Evolutionary conservation across 805 yeast genomes (phyloP), one percentile per base, ranked within the genome.

Genomic region (Lachancea lanzarotensis): DNA sequence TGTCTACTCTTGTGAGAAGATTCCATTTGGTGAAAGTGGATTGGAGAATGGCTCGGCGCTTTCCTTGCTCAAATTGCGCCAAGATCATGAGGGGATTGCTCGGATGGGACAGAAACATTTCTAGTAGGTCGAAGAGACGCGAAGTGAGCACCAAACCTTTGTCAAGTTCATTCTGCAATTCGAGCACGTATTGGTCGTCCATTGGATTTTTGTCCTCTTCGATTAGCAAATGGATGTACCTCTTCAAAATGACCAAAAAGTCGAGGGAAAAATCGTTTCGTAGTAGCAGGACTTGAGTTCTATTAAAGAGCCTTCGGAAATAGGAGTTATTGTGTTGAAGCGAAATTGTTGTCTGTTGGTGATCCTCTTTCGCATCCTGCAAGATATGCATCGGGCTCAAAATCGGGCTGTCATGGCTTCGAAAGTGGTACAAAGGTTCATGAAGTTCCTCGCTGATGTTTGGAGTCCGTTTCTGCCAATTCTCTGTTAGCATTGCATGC

Each of bases 181-280:
- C 34, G 15, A 52, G 42, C 9, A 62, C 34, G 33, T 53, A 52
- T 25, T 47, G 43, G 45, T 62, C 63, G 3, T 47, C 40, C 27
- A 55, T 31, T 0, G 62, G 62, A 44, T 56, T 46, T 3, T 47
- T n/a, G 12, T 52, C 52, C 18, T 47, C 50, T 20, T 52, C 52
- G 3, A 46, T 26, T 7, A 60, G 40, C 38, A 49, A 32, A 12
- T 26, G 11, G 19, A 56, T 35, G 36, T 61, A 62, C 10, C 42
- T 34, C 22, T 53, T 52, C 40, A 60, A 57, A 11, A 56, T 48
- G 40, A 50, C 53, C 30, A 60, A 47, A 46, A 62, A 62, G 22
- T 52, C 56, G 37, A 54, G 47, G 1, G 65, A 59, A 39, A 57
- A 31, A 13, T 46, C 42, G 33, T 57, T 56, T 22, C 60, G 50